These are phyloP conservation scores for Pyracantha coccinea DNA, from an alignment of 331 rosid species.

Conservation along the genomic window DNA sequence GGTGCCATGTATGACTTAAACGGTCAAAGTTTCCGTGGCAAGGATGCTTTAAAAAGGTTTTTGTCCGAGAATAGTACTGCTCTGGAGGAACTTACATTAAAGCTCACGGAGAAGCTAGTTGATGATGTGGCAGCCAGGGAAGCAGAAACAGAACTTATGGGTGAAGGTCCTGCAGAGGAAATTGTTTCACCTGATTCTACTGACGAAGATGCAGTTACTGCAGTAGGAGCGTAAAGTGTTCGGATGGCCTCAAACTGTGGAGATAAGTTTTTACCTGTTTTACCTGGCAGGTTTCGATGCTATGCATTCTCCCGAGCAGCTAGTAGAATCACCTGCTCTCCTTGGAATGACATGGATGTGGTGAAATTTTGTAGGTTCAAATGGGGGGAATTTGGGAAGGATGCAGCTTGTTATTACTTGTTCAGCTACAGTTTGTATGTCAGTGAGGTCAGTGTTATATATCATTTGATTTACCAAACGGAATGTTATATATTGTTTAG, in stretches of 20 bases:
- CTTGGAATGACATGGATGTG: not conserved
- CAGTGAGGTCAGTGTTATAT: not conserved
- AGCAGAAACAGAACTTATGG: conserved; percentile 25
- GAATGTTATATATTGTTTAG: not conserved
- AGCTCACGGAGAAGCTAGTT: conserved; percentile 62
- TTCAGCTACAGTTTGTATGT: not conserved
- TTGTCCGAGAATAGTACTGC: conserved; percentile 36
- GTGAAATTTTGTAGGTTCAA: conserved; percentile 15
- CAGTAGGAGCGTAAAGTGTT: conserved; percentile 43
- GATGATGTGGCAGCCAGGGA: conserved; percentile 19
- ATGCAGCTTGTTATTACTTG: not conserved
- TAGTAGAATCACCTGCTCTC: not conserved
- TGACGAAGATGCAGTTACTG: conserved; percentile 49
- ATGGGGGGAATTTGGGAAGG: not conserved
- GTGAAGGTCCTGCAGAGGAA: conserved; percentile 34
- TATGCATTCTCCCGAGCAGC: not conserved
- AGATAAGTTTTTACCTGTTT: not conserved
- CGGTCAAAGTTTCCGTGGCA: conserved; percentile 45
- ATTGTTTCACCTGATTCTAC: conserved; percentile 45
- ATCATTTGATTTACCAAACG: not conserved
- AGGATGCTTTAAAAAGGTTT: conserved; percentile 60
- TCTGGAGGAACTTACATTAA: conserved; percentile 42
- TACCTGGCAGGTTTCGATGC: not conserved
- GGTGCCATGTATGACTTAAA: conserved; percentile 39
- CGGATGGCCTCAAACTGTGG: conserved; percentile 2